Conservation (phyloP, 164 flowering plant genomes). For the Tetrastigma voinierianum region DNA sequence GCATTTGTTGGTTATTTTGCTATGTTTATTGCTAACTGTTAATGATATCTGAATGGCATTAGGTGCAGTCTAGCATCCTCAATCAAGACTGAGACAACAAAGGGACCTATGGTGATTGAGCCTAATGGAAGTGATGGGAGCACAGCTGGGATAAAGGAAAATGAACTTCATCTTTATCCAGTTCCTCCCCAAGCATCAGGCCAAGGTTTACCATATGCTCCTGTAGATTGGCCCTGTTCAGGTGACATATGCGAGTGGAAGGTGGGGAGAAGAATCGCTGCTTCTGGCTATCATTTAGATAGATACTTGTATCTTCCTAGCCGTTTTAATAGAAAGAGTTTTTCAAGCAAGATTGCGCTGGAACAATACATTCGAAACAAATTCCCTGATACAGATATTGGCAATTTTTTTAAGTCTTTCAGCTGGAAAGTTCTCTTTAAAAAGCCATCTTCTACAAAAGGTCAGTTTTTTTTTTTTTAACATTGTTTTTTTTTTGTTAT, state of each 20-base stretch:
- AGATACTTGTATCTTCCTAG: conserved; percentile 63
- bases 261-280: conserved; percentile 56
- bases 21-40: neutral
- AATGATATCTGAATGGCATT: conserved; percentile 1
- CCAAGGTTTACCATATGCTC: conserved; percentile 88
- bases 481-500: no score
- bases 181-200: conserved; percentile 49
- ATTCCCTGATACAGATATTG: conserved; percentile 55
- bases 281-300: conserved; percentile 50
- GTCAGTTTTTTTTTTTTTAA: conserved; percentile 19
- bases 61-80: conserved; percentile 2
- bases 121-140: conserved; percentile 24
- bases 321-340: conserved; percentile 29
- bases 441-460: conserved; percentile 22
- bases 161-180: conserved; percentile 29
- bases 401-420: conserved; percentile 71
- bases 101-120: conserved; percentile 39
- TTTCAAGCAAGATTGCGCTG: conserved; percentile 63
- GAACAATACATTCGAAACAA: conserved; percentile 32
- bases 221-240: conserved; percentile 65
- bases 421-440: conserved; percentile 63
- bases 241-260: conserved; percentile 88
- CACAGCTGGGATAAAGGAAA: conserved; percentile 15
- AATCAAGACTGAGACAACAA: conserved; percentile 1
- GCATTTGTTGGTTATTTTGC: neutral